Base-by-base conservation (phyloP, 306 rosid species). In the Senna siamea region DNA sequence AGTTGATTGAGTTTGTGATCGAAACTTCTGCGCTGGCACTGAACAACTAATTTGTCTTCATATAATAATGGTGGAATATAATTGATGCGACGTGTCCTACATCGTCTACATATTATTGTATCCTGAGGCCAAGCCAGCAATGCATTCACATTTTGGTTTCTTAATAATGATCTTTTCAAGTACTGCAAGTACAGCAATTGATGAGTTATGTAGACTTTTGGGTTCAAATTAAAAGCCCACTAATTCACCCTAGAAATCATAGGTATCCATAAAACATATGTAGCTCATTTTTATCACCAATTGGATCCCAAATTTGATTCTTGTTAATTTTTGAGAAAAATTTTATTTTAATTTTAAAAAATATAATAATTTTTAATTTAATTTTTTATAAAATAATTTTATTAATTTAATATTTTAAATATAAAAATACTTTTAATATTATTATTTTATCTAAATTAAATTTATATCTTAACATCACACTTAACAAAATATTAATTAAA, bases 111-210 rank as follows among this genome's bases (percentile, higher is more conserved):
- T 54, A 75, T 51, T 40, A 48, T 52, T 72, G 12, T 30, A 17
- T 65, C 40, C 40, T 26, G 50, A 44, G 10, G 26, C 41, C 72
- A 70, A n/a, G 78, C 83, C 80, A 80, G 77, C 62, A 20, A 76
- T 65, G 78, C 83, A 76, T 81, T 78, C 81, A 76, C 82, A 2
- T 51, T 48, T 18, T 7, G 1, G 1, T 18, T 37, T 37, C 40
- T 37, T 5, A 0, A 5, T 5, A 37, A 37, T 37, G 1, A 2
- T 37, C 40, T 26, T 26, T 26, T 26, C 30, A 26, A 85, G n/a
- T n/a, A n/a, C 87, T 73, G 72, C 46, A 73, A 85, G 87, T 81
- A 87, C 86, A 87, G 85, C 87, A 81, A 77, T 78, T 64, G 15
- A 70, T 70, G 43, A 52, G 71, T 66, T 81, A 64, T 70, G 14